phyloP scores from a whole-genome alignment of 441 rosid genomes.

The Jatropha multifida region DNA sequence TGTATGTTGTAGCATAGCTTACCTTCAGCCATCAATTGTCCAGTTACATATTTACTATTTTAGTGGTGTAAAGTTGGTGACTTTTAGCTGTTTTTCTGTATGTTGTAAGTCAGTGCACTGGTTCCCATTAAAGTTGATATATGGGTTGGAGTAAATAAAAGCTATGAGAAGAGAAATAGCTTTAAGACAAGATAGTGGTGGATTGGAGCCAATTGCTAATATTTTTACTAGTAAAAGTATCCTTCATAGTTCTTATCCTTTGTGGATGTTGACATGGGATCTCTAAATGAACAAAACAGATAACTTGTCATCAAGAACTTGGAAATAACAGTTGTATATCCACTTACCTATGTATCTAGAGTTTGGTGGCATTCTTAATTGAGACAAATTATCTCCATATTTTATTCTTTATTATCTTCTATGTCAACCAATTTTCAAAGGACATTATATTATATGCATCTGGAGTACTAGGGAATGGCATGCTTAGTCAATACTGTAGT shows the following conservation, averaged over 20 bases:
- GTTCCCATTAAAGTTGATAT: background rate
- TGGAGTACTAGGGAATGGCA: slow-evolving; percentile 1
- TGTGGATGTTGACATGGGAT: background rate
- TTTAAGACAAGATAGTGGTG: background rate
- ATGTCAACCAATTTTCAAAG: background rate
- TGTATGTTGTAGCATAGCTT: background rate
- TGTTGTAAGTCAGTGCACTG: background rate
- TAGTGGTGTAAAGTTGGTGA: background rate
- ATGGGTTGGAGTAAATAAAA: background rate
- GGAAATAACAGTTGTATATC: background rate
- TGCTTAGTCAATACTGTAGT: background rate
- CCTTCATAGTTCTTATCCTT: background rate
- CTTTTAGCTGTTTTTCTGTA: background rate
- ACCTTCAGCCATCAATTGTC: background rate
- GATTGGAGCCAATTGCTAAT: background rate
- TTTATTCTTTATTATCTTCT: background rate
- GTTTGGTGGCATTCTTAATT: background rate
- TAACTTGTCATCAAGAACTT: background rate
- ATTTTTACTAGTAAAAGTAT: background rate
- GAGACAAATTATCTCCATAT: background rate
- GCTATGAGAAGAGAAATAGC: background rate
- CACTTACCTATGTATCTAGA: background rate
- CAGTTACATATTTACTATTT: too few species aligned
- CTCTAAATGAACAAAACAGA: background rate
- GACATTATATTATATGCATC: background rate